A percentile compares a stretch with the other conserved stretches of the same genome.
Conservation (phyloP, 352 stramenopile genomes). For the Phytophthora cactorum region DNA sequence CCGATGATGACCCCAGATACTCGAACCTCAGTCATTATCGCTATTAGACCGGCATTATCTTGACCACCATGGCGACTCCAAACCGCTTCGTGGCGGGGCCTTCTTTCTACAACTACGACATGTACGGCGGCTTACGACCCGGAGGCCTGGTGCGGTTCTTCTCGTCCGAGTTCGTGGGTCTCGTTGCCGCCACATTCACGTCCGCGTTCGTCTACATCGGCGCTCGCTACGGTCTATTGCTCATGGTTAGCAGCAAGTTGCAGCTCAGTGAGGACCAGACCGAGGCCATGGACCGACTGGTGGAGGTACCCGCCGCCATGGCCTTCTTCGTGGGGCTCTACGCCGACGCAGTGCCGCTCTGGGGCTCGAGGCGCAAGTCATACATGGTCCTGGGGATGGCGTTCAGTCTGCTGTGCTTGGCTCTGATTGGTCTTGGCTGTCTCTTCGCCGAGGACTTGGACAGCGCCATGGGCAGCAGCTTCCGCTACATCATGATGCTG, state of each 20-base stretch:
- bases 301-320: constrained; percentile 73
- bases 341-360: constrained; percentile 80
- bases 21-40: background rate
- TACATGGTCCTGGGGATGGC: constrained; percentile 84
- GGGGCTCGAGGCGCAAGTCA: constrained; percentile 74
- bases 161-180: constrained; percentile 40
- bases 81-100: constrained; percentile 43
- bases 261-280: constrained; percentile 35
- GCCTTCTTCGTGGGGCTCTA: constrained; percentile 88
- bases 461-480: constrained; percentile 15
- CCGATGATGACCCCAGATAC: constrained; percentile 13
- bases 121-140: constrained; percentile 54
- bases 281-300: constrained; percentile 43
- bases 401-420: constrained; percentile 39
- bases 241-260: constrained; percentile 42
- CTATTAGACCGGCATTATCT: background rate
- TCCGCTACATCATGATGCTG: constrained; percentile 47
- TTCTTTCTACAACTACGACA: constrained; percentile 71
- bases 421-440: constrained; percentile 30
- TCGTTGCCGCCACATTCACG: constrained; percentile 57
- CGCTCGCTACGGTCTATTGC: constrained; percentile 37
- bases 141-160: constrained; percentile 48
- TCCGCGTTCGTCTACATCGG: constrained; percentile 54
- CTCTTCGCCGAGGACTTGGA: constrained; percentile 28
- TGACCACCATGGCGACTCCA: constrained; percentile 7